Conservation (phyloP, 2,329 filamentous ascomycete genomes). For the Trichophyton equinum region DNA sequence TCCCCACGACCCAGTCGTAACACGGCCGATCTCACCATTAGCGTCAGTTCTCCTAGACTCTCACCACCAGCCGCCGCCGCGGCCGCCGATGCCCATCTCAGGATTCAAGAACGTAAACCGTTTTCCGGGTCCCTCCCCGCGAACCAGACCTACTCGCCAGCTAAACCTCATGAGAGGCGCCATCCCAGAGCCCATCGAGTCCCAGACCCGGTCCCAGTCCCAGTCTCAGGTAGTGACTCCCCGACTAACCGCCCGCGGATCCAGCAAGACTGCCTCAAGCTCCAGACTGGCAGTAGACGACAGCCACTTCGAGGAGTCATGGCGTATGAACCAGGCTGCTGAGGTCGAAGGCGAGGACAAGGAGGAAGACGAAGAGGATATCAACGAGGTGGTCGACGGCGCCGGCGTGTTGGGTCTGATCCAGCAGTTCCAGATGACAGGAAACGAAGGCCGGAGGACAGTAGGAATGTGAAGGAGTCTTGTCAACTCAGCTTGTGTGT, state of each 20-base stretch:
- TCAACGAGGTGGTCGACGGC: slow-evolving; percentile 35
- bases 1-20: slow-evolving; percentile 20
- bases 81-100: slow-evolving; percentile 23
- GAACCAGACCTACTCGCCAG: slow-evolving; percentile 22
- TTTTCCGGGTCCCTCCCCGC: slow-evolving; percentile 16
- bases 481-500: background rate
- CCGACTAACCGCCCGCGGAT: background rate
- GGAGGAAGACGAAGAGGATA: slow-evolving; percentile 37
- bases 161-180: slow-evolving; percentile 19
- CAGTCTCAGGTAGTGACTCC: slow-evolving; percentile 12
- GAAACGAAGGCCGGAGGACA: slow-evolving; percentile 27
- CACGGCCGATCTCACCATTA: slow-evolving; percentile 25
- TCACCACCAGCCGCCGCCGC: slow-evolving; percentile 30
- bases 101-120: slow-evolving; percentile 23
- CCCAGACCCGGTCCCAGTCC: background rate
- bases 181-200: slow-evolving; percentile 21
- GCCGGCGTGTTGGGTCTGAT: slow-evolving; percentile 53
- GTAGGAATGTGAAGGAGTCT: slow-evolving; percentile 22
- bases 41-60: slow-evolving; percentile 36
- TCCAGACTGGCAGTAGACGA: slow-evolving; percentile 34
- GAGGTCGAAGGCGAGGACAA: slow-evolving; percentile 24
- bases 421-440: slow-evolving; percentile 53
- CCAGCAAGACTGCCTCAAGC: slow-evolving; percentile 22
- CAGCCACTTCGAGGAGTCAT: slow-evolving; percentile 46
- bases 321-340: slow-evolving; percentile 34